phyloP scores from a whole-genome alignment of 805 yeast species.

The Pichia occidentalis region DNA sequence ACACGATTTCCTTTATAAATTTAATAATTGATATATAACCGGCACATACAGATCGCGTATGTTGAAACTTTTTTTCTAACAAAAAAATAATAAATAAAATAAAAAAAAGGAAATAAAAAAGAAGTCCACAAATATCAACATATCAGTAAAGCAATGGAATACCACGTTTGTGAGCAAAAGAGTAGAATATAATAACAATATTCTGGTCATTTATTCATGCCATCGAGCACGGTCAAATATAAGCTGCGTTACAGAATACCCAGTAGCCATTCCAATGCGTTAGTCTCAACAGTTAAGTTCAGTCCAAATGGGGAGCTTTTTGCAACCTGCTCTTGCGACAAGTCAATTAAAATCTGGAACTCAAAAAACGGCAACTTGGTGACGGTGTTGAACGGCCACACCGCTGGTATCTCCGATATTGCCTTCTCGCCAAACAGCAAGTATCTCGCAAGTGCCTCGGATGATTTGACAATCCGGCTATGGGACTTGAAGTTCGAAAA shows the following conservation, averaged over 20 bases:
- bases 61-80: too few relatives aligned
- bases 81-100: too few relatives aligned
- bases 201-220: too few relatives aligned
- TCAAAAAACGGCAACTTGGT: constrained; percentile 29
- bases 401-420: constrained; percentile 65
- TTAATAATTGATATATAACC: too few relatives aligned
- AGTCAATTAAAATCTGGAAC: constrained; percentile 54
- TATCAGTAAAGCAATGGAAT: too few relatives aligned
- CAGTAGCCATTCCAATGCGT: constrained; percentile 13
- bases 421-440: constrained; percentile 71
- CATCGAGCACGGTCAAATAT: constrained; percentile 7
- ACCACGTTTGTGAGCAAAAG: too few relatives aligned
- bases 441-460: constrained; percentile 77
- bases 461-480: constrained; percentile 72
- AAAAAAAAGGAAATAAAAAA: too few relatives aligned
- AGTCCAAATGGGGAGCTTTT: constrained; percentile 54
- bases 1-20: too few relatives aligned
- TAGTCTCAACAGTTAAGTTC: constrained; percentile 44
- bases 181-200: too few relatives aligned
- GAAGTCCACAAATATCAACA: too few relatives aligned
- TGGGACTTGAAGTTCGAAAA: constrained; percentile 55
- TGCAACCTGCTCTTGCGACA: constrained; percentile 57
- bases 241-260: constrained; percentile 12
- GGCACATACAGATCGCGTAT: too few relatives aligned
- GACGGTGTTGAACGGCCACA: constrained; percentile 48